A percentile compares a stretch with the other conserved stretches of the same genome.
Evolutionary conservation across 2,329 filamentous ascomycete genomes (phyloP).

Genomic region (Verruconis gallopava): DNA sequence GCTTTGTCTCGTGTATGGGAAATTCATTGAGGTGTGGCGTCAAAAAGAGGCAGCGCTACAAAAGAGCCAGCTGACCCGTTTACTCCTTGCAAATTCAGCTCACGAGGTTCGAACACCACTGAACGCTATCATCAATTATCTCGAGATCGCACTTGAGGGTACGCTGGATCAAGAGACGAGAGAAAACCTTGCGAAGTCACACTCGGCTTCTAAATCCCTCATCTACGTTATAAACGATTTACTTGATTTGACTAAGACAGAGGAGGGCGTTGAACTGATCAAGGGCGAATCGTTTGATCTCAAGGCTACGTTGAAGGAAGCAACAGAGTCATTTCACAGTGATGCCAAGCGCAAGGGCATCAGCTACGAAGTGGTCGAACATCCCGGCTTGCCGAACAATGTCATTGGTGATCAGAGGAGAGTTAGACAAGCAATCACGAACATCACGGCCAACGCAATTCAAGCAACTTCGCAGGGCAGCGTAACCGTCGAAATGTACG

Average conservation of each 20-base stretch:
- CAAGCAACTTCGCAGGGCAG: slow-evolving; percentile 58
- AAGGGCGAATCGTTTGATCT: slow-evolving; percentile 75
- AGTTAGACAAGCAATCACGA: slow-evolving; percentile 71
- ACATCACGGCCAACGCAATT: slow-evolving; percentile 74
- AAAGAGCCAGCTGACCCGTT: slow-evolving; percentile 63
- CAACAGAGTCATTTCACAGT: slow-evolving; percentile 57
- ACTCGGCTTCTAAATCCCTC: slow-evolving; percentile 82
- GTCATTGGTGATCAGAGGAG: slow-evolving; percentile 70
- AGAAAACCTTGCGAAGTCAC: slow-evolving; percentile 71
- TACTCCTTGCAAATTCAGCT: slow-evolving; percentile 76
- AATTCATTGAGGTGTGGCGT: slow-evolving; percentile 85
- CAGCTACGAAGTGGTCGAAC: slow-evolving; percentile 52
- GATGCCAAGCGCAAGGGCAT: slow-evolving; percentile 69
- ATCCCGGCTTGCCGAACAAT: slow-evolving; percentile 53
- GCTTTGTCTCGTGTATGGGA: slow-evolving; percentile 74
- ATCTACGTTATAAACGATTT: slow-evolving; percentile 93
- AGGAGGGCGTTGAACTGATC: slow-evolving; percentile 65
- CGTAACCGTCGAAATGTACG: slow-evolving; percentile 58
- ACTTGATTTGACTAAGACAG: slow-evolving; percentile 75
- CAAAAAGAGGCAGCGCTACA: slow-evolving; percentile 79
- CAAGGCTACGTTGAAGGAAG: slow-evolving; percentile 57
- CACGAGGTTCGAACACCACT: slow-evolving; percentile 84
- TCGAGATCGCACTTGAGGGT: slow-evolving; percentile 81
- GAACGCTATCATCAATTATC: slow-evolving; percentile 89
- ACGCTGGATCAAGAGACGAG: slow-evolving; percentile 66